Base-by-base conservation (phyloP, 1,284 basidiomycete genomes). In the Sporisorium graminicola region DNA sequence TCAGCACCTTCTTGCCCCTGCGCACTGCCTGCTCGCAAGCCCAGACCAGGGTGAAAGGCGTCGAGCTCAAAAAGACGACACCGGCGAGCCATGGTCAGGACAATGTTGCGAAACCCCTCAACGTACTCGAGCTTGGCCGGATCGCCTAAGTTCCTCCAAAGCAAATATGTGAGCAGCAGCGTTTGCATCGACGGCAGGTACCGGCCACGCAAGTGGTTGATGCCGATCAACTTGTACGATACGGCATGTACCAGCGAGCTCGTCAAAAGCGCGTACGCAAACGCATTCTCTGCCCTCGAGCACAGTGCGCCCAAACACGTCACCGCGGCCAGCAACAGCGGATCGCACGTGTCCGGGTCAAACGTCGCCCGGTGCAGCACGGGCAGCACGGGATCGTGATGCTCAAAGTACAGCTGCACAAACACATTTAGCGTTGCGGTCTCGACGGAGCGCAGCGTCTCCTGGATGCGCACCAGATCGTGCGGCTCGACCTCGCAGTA, bases 371-470 rank as follows among this genome's bases (percentile, higher is more conserved):
- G 56, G 33, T 70, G 67, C 27, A 70, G 37, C 16, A 70, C 27
- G 29, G 66, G 66, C 20, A 43, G 29, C 46, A 46, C 43, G 22
- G 22, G 29, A 18, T 65, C 52, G 26, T 58, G 57, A 26, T 59
- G 51, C 51, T 65, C 53, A 37, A 68, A 69, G 47, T 43, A 69
- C 31, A 74, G 56, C 26, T 63, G 58, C 3, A 58, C 35, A 20
- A 71, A 49, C 24, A 64, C 20, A 42, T 68, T 61, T 27, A 61
- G 16, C 7, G 49, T 44, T 0, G 33, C 18, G 9, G 42, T 33
- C 14, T 35, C 27, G 64, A 60, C 35, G 26, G 26, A 26, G 2
- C 59, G 62, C 26, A 59, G 29, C 18, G 44, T 50, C 9, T 44
- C 47, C 13, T 49, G 57, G 47, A 46, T 46, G 6, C 55, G 55